phyloP scores from a whole-genome alignment of 805 yeast species.

The Candida fluviatilis region DNA sequence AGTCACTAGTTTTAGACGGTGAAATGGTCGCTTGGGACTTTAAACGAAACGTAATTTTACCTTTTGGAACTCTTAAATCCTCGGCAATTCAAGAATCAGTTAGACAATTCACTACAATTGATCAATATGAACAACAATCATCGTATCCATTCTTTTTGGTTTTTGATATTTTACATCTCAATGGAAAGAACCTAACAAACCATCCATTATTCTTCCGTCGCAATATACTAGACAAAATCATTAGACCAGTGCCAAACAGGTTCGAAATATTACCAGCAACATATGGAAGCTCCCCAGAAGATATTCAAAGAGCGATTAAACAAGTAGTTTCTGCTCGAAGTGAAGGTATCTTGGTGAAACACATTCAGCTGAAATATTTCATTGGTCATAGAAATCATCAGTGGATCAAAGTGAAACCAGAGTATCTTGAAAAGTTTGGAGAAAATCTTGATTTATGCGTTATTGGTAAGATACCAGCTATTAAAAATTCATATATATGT shows the following conservation, averaged over 20 bases:
- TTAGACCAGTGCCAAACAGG: conserved; percentile 42
- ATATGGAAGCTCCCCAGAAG: conserved; percentile 42
- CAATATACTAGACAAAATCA: conserved; percentile 40
- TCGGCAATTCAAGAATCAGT: conserved; percentile 56
- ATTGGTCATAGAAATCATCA: conserved; percentile 48
- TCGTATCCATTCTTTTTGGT: conserved; percentile 55
- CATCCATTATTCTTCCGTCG: conserved; percentile 56
- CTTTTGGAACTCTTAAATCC: conserved; percentile 77
- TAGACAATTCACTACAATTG: conserved; percentile 33
- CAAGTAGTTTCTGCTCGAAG: conserved; percentile 57
- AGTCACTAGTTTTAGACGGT: conserved; percentile 65
- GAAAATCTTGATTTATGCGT: conserved; percentile 78
- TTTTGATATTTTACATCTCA: conserved; percentile 70
- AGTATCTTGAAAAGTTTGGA: conserved; percentile 79
- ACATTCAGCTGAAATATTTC: conserved; percentile 51
- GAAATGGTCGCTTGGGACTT: conserved; percentile 91
- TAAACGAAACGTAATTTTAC: conserved; percentile 49
- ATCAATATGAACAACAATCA: conserved; percentile 28
- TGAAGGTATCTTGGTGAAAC: conserved; percentile 82
- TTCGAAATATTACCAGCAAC: conserved; percentile 46
- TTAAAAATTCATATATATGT: conserved; percentile 69
- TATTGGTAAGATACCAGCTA: conserved; percentile 73
- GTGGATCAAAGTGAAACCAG: conserved; percentile 94
- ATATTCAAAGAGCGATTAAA: conserved; percentile 53
- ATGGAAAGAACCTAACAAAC: conserved; percentile 58